Base-by-base conservation (phyloP, 169 alveolate species). In the Plasmodium adleri region DNA sequence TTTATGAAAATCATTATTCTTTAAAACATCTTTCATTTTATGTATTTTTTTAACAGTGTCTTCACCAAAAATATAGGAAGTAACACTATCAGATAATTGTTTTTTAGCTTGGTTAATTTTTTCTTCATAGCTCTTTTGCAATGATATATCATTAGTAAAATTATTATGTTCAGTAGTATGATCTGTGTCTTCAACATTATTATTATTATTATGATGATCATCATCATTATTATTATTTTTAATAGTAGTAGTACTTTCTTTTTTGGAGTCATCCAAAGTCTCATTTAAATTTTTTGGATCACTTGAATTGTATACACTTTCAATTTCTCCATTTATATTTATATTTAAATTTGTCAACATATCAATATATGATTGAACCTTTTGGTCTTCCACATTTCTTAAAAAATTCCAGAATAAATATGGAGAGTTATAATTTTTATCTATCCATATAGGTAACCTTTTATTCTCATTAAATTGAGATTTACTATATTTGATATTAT, bases 401-500 rank as follows among this genome's bases (percentile, higher is more conserved):
- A 75, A 71, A 66, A 70, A 75, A 26, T 76, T 88, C 93, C 93
- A 90, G 47, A 90, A 74, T 49, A 72, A 50, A 26, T 24, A 68
- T 8, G 92, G 88, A 17, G 74, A 68, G 26, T 45, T 75, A 49
- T 43, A 26, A 5, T 52, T 13, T 17, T 13, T 39, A 12, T 75
- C 76, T 13, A 80, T 72, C 91, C 86, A 76, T 50, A 72, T 85
- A 43, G 87, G 91, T 54, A 73, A 32, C 56, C 54, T 72, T 24
- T 17, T 85, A 56, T 67, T 75, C 47, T 76, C 76, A 9, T 75
- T 45, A 62, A 74, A 76, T 8, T 58, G 60, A 0, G 95, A 83
- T 54, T 94, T 94, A 78, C 97, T 93, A 56, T 92, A 74, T 54
- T 94, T 94, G 13, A 74, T 80, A 20, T 94, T 93, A 45, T 73